Percentiles rank a stretch among this genome's conserved stretches.
Evolutionary conservation across 106 monocot species (phyloP).

Genomic region (Platanthera guangdongensis): DNA sequence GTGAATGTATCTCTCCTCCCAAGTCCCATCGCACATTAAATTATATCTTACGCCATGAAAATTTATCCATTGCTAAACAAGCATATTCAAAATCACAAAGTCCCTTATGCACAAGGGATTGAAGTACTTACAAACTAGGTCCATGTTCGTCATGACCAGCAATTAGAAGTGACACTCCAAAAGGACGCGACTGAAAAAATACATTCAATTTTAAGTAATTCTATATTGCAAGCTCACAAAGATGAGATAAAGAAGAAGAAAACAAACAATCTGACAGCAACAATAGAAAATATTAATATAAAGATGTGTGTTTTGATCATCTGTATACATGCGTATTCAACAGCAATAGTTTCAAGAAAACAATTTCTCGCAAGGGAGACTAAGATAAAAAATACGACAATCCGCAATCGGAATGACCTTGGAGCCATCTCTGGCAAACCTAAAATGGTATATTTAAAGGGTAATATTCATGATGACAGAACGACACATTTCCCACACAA

Average conservation of each 20-base stretch:
- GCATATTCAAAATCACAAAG: not conserved
- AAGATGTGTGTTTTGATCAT: not conserved
- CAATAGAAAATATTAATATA: not conserved
- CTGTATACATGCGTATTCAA: not conserved
- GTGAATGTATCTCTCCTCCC: not conserved
- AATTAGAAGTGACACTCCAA: constrained; percentile 74
- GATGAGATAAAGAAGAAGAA: not conserved
- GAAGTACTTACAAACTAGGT: constrained; percentile 53
- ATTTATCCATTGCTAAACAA: not conserved
- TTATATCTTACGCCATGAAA: not conserved
- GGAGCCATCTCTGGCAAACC: not conserved
- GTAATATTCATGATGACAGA: not conserved
- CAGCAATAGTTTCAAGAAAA: not conserved
- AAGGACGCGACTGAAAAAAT: constrained; percentile 53
- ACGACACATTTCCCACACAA: not conserved
- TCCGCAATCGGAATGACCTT: too few species aligned
- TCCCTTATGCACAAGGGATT: not conserved
- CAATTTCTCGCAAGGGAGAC: too few species aligned
- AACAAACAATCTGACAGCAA: not conserved
- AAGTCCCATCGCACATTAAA: not conserved
- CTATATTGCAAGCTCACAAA: not conserved
- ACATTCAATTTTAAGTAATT: not conserved
- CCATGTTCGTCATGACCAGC: constrained; percentile 79
- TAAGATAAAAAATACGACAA: too few species aligned
- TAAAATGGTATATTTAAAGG: not conserved